phyloP scores from a whole-genome alignment of 2,329 filamentous ascomycete genomes.

The Alternaria hordeiaustralica region DNA sequence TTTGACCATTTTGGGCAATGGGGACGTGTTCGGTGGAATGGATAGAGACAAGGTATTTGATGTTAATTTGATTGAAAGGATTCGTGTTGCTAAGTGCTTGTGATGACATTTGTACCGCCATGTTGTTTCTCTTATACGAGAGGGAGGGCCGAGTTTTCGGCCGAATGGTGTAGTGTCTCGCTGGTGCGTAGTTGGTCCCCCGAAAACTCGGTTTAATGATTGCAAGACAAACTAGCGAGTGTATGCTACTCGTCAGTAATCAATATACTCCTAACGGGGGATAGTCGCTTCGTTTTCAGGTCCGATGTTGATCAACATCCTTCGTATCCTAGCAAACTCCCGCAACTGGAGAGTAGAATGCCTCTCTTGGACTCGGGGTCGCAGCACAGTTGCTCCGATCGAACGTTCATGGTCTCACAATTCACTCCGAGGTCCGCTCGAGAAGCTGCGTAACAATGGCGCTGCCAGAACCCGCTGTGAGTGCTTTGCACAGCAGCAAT shows the following conservation, averaged over 20 bases:
- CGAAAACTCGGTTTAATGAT: neutral
- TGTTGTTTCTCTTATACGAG: neutral
- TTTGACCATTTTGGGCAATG: slow-evolving; percentile 16
- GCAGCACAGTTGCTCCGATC: neutral
- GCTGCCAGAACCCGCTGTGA: neutral
- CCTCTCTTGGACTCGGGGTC: neutral
- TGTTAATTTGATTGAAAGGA: neutral
- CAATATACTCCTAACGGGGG: neutral
- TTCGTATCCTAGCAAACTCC: neutral
- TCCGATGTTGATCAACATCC: neutral
- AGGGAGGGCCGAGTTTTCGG: slow-evolving; percentile 6
- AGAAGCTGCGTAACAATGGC: neutral
- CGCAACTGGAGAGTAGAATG: neutral
- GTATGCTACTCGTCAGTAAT: neutral
- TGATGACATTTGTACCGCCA: neutral
- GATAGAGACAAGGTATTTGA: neutral
- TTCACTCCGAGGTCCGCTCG: neutral
- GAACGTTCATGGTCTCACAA: neutral
- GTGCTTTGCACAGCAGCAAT: neutral
- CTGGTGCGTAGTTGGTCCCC: neutral
- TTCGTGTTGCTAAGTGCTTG: neutral
- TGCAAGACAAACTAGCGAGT: neutral
- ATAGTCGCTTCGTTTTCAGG: neutral
- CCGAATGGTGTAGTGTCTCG: slow-evolving; percentile 2
- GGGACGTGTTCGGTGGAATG: neutral